Evolutionary conservation across 768 basidiomycete genomes (phyloP), one percentile per base, ranked within the genome.

Genomic region (Dentipellis sp.): DNA sequence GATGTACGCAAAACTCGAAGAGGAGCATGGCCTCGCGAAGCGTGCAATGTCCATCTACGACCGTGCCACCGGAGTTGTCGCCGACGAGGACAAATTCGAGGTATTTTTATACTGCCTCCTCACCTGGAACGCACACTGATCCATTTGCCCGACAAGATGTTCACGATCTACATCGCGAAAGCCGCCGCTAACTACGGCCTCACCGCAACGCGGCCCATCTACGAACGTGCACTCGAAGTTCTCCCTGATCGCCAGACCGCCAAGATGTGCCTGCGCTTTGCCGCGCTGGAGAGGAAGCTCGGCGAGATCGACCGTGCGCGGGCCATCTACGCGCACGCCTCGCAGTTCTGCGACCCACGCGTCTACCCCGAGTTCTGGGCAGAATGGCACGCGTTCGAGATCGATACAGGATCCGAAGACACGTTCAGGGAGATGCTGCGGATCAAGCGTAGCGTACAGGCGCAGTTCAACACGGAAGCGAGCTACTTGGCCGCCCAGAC

Each of bases 281-380:
- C 97, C 4, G 81, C 83, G 36, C 82, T 99, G 64, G 97, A 99
- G 70, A 86, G 95, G 63, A 99, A 99, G 69, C 83, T 99, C 37
- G 97, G 97, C 54, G 97, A 99, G 74, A 98, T 99, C 69, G 97
- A 99, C 73, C 81, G 97, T 22, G 97, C 97, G 11, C 84, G 97
- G 50, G 88, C 94, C 1, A 88, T 98, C 62, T 98, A 95, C 63
- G 95, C 94, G 1, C 95, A 98, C 66, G 95, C 97, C 0, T 93
- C 91, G 17, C 97, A 99, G 66, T 98, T 99, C 79, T 99, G 95
- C 69, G 95, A 98, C 67, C 95, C 95, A 11, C 82, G 95, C 16
- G 81, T 88, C 59, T 83, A 89, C 67, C 86, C 93, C 37, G 83
- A 85, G 58, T 98, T 98, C 78, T 98, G 97, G 97, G 71, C 78